phyloP scores from a whole-genome alignment of 2,329 filamentous ascomycete species.

The Venturia pyrina region DNA sequence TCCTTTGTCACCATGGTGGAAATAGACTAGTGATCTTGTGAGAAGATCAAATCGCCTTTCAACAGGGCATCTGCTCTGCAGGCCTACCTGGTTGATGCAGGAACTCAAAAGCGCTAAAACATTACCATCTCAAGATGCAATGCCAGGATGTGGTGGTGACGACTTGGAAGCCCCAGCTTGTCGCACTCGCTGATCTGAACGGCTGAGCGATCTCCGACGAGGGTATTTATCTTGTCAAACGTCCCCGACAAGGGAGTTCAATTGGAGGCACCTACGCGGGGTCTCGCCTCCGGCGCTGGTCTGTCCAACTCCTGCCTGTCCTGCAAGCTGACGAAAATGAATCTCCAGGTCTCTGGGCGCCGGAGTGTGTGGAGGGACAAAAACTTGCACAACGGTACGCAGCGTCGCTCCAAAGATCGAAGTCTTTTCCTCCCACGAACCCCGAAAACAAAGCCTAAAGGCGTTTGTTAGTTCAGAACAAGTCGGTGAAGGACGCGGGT shows the following conservation, averaged over 20 bases:
- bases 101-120: not conserved
- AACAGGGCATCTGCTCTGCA: not conserved
- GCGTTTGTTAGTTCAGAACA: not conserved
- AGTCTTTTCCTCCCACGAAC: not conserved
- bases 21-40: not conserved
- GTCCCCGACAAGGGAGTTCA: not conserved
- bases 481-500: not conserved
- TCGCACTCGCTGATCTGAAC: not conserved
- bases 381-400: not conserved
- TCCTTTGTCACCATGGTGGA: conserved; percentile 21
- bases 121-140: not conserved
- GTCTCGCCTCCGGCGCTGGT: not conserved
- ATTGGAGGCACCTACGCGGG: not conserved
- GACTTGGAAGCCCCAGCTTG: not conserved
- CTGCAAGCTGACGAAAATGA: not conserved
- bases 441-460: not conserved
- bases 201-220: not conserved
- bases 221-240: conserved; percentile 3
- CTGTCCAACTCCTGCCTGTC: not conserved
- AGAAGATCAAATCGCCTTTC: not conserved
- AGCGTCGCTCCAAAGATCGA: not conserved
- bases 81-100: not conserved
- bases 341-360: not conserved
- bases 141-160: not conserved
- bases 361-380: not conserved